These are phyloP conservation scores for Aspergillus brasiliensis DNA, from an alignment of 2,329 filamentous ascomycete species.

Conservation along the genomic window DNA sequence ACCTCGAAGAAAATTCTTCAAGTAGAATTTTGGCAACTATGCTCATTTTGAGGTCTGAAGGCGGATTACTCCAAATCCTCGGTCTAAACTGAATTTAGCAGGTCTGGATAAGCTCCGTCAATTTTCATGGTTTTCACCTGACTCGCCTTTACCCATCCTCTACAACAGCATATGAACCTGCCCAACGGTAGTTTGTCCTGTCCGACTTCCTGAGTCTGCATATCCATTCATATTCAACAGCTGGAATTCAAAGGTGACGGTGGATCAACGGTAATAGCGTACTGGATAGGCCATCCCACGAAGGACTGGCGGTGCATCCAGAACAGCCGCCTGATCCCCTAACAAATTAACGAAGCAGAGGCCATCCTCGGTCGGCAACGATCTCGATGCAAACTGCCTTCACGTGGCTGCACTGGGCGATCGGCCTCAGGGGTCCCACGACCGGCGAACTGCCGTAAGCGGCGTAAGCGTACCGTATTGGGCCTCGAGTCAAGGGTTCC, in stretches of 20 bases:
- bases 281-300: not conserved
- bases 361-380: constrained; percentile 16
- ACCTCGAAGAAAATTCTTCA: too few relatives aligned
- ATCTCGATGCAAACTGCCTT: constrained; percentile 24
- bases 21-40: not conserved
- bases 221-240: not conserved
- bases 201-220: not conserved
- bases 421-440: constrained; percentile 28
- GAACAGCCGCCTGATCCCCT: not conserved
- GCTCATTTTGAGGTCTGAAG: not conserved
- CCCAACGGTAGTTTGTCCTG: not conserved
- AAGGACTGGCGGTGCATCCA: not conserved
- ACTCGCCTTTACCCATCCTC: not conserved
- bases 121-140: not conserved
- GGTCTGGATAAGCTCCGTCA: not conserved
- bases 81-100: not conserved
- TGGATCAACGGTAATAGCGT: not conserved
- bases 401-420: constrained; percentile 26
- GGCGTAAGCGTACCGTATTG: constrained; percentile 13
- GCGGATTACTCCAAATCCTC: not conserved
- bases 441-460: constrained; percentile 21
- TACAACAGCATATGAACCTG: not conserved
- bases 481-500: not conserved
- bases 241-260: not conserved
- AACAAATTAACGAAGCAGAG: constrained; percentile 2